Base-by-base conservation (phyloP, 2,329 filamentous ascomycete species). In the Diaporthe ilicicola region DNA sequence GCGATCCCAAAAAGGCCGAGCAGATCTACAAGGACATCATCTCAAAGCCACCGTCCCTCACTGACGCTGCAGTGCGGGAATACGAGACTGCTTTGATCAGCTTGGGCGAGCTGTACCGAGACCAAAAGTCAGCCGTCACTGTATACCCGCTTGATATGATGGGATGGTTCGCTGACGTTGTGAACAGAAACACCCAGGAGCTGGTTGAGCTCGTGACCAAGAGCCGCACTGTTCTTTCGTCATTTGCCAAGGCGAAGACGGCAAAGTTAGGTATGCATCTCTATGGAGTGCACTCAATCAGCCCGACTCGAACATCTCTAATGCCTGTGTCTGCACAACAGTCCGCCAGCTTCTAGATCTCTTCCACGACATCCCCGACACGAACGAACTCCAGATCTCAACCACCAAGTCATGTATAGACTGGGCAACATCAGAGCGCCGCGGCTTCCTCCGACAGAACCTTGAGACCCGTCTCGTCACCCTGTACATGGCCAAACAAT, bases 321-420 rank as follows among this genome's bases (percentile, higher is more conserved):
- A 73, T 48, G 10, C 12, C 46, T 42, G 48, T 37, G 24, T 22
- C 55, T 46, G 27, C 53, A 67, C 62, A 24, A 67, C 76, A 98
- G 96, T 99, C 76, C 95, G 96, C 77, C 94, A 98, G 84, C 91
- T 99, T 32, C 93, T 99, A 81, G 96, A 99, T 82, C 91, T 98
- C 81, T 96, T 98, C 87, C 91, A 93, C 78, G 90, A 93, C 78
- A 98, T 98, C 77, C 96, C 97, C 78, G 93, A 98, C 84, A 96
- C 94, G 77, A 93, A 93, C 86, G 96, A 99, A 81, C 93, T 92
- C 80, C 96, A 99, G 85, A 94, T 97, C 81, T 86, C 91, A 81
- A 94, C 98, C 78, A 99, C 96, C 79, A 97, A 97, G 84, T 97
- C 96, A 84, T 98, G 94, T 86, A 99, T 99, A 90, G 95, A 98